Evolutionary conservation across 2,329 filamentous ascomycete genomes (phyloP).

Genomic region (Graphilbum sp.): DNA sequence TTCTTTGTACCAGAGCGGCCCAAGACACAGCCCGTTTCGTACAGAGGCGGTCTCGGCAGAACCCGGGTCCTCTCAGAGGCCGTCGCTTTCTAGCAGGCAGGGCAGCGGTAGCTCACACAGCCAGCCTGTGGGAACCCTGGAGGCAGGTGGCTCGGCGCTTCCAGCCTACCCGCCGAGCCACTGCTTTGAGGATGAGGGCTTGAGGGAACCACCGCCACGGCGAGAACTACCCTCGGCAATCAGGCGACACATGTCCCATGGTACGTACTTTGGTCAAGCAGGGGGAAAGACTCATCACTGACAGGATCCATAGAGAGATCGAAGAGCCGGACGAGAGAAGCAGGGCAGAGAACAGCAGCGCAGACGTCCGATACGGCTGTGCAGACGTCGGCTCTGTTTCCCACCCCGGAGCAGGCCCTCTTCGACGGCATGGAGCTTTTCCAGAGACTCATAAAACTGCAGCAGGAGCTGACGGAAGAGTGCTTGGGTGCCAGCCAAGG

Average conservation of each 20-base stretch:
- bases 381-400: conserved; percentile 3
- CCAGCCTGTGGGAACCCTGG: too few species aligned
- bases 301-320: too few species aligned
- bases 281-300: too few species aligned
- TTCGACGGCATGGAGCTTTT: conserved; percentile 3
- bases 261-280: too few species aligned
- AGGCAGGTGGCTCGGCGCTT: too few species aligned
- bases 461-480: conserved; percentile 5
- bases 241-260: conserved; percentile 3
- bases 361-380: neutral
- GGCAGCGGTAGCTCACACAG: too few species aligned
- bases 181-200: too few species aligned
- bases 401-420: neutral
- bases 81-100: too few species aligned
- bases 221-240: conserved; percentile 6
- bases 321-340: too few species aligned
- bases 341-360: too few species aligned
- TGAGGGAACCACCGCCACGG: conserved; percentile 6
- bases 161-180: too few species aligned
- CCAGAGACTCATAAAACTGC: conserved; percentile 1
- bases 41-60: neutral
- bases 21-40: neutral
- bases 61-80: too few species aligned
- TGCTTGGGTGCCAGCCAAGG: conserved; percentile 2
- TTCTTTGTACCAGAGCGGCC: neutral